These are phyloP conservation scores for Omphalotus olearius DNA, from an alignment of 1,284 basidiomycete genomes.

Conservation along the genomic window DNA sequence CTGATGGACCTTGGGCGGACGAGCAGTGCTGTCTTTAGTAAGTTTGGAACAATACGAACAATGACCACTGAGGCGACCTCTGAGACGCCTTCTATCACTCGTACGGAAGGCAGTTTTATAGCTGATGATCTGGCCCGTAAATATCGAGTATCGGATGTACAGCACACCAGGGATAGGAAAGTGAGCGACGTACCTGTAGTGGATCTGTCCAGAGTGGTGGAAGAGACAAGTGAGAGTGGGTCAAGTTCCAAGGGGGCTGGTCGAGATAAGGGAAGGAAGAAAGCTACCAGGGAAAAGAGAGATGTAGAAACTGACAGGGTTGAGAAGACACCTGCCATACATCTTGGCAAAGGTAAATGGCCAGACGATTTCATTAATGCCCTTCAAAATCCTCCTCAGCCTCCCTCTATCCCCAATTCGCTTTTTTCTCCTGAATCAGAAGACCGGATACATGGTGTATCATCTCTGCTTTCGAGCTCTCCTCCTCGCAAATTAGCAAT, in stretches of 20 bases:
- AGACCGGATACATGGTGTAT: constrained; percentile 20
- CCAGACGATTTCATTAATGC: constrained; percentile 74
- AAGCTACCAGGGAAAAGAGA: constrained; percentile 1
- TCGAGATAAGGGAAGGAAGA: constrained; percentile 21
- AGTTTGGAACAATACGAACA: constrained; percentile 75
- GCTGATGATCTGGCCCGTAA: constrained; percentile 46
- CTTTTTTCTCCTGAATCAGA: constrained; percentile 22
- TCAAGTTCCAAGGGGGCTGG: constrained; percentile 34
- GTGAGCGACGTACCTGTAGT: constrained; percentile 54
- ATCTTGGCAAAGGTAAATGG: constrained; percentile 76
- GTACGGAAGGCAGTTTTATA: constrained; percentile 55
- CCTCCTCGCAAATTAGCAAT: constrained; percentile 56
- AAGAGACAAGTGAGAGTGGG: constrained; percentile 64
- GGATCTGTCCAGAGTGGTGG: constrained; percentile 64
- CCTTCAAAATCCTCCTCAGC: constrained; percentile 35
- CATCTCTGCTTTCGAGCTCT: constrained; percentile 43
- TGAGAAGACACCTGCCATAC: constrained; percentile 39
- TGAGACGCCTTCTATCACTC: constrained; percentile 56
- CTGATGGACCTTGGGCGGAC: constrained; percentile 50
- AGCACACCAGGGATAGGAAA: constrained; percentile 47
- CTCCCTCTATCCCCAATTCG: constrained; percentile 24
- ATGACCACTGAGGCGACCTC: constrained; percentile 75
- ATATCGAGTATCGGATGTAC: constrained; percentile 23
- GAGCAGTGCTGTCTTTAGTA: constrained; percentile 42
- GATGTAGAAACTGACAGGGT: constrained; percentile 22